Conservation (phyloP, 495 filamentous ascomycete species). For the Staphylotrichum tortipilum region DNA sequence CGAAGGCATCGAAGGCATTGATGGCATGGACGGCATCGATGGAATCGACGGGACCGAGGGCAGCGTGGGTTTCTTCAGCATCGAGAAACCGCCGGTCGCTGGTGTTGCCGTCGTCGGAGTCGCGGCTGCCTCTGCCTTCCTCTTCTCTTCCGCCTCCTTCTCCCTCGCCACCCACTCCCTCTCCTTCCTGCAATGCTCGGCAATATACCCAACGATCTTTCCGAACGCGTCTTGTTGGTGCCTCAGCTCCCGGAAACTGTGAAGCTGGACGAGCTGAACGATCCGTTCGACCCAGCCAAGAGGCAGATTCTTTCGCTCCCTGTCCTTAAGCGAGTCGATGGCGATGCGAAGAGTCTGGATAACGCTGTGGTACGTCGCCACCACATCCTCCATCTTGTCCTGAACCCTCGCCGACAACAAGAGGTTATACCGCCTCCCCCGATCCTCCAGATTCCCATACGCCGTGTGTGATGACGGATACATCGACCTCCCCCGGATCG, state of each 20-base stretch:
- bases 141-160: not conserved
- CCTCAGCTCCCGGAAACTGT: slow-evolving; percentile 19
- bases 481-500: slow-evolving; percentile 28
- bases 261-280: slow-evolving; percentile 17
- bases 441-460: slow-evolving; percentile 17
- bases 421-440: slow-evolving; percentile 21
- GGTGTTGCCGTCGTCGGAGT: not conserved
- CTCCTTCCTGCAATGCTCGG: slow-evolving; percentile 13
- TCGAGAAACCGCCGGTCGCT: not conserved
- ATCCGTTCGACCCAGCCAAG: slow-evolving; percentile 24
- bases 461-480: slow-evolving; percentile 29
- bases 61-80: slow-evolving; percentile 3
- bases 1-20: not conserved
- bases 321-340: slow-evolving; percentile 25
- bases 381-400: slow-evolving; percentile 19
- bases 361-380: slow-evolving; percentile 20
- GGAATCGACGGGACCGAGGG: not conserved
- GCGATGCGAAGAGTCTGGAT: slow-evolving; percentile 20
- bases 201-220: slow-evolving; percentile 27
- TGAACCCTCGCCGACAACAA: slow-evolving; percentile 18
- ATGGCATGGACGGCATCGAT: not conserved
- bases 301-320: slow-evolving; percentile 23
- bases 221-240: slow-evolving; percentile 21
- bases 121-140: not conserved
- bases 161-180: not conserved